A percentile compares a stretch with the other conserved stretches of the same genome.
Conservation (phyloP, 2,329 filamentous ascomycete species). For the Hypoxylon sp. region DNA sequence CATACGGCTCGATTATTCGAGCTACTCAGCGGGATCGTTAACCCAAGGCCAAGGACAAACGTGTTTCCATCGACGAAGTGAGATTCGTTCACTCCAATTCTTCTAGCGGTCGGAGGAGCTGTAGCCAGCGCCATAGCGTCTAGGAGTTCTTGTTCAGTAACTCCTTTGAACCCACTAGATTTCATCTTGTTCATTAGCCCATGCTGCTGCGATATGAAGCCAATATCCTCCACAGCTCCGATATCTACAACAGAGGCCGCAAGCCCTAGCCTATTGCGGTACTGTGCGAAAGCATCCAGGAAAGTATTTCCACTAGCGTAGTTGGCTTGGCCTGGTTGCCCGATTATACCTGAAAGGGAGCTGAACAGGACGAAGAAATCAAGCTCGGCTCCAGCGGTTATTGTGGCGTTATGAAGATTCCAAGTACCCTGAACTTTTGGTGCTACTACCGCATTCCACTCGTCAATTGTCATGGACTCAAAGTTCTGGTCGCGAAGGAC, state of each 20-base stretch:
- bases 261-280: conserved; percentile 52
- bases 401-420: conserved; percentile 57
- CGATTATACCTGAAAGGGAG: conserved; percentile 51
- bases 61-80: conserved; percentile 22
- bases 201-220: conserved; percentile 51
- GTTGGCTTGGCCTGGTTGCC: conserved; percentile 54
- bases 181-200: conserved; percentile 40
- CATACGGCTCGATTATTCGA: conserved; percentile 29
- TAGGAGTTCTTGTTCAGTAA: conserved; percentile 38
- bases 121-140: conserved; percentile 35
- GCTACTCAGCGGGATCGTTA: conserved; percentile 32
- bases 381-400: conserved; percentile 33
- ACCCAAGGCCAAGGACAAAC: conserved; percentile 34
- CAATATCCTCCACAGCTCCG: conserved; percentile 56
- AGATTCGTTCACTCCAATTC: neutral
- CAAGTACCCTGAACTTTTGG: conserved; percentile 60
- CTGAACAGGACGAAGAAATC: conserved; percentile 59
- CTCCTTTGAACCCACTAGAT: conserved; percentile 32
- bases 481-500: conserved; percentile 53
- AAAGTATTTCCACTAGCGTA: conserved; percentile 58
- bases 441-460: conserved; percentile 54
- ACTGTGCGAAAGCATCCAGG: conserved; percentile 55
- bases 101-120: neutral
- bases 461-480: conserved; percentile 55
- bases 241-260: conserved; percentile 56